phyloP scores from a whole-genome alignment of 1,139 yeast species.

The Candida sp. region DNA sequence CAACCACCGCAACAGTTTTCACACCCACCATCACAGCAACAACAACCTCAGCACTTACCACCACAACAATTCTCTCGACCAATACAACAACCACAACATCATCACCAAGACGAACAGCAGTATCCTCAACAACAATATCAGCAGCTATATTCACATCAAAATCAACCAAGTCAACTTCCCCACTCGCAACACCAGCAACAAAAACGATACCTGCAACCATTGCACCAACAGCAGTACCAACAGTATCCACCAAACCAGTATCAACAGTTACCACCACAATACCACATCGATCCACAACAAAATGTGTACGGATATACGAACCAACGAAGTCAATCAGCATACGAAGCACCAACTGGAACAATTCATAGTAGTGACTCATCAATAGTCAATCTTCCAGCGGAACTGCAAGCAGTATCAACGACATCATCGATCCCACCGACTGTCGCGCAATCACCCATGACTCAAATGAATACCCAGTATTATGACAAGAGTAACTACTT shows the following conservation, averaged over 20 bases:
- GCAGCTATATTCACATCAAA: constrained; percentile 3
- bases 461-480: not conserved
- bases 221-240: not conserved
- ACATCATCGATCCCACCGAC: not conserved
- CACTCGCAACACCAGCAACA: not conserved
- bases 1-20: not conserved
- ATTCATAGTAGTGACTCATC: not conserved
- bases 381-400: not conserved
- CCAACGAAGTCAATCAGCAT: not conserved
- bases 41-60: not conserved
- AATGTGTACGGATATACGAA: not conserved
- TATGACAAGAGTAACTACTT: not conserved
- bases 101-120: not conserved
- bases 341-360: not conserved
- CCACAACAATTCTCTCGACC: not conserved
- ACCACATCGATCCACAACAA: not conserved
- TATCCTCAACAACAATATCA: not conserved
- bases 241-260: too few species aligned
- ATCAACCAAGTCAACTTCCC: constrained; percentile 4
- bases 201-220: not conserved
- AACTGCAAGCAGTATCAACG: not conserved
- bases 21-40: too few species aligned
- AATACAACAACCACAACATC: not conserved
- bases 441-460: not conserved
- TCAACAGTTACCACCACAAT: not conserved